Percentiles rank a stretch among this genome's conserved stretches.
These are phyloP conservation scores for Zygnema circumcarinatum DNA, from an alignment of 139 green algal species.

Conservation along the genomic window DNA sequence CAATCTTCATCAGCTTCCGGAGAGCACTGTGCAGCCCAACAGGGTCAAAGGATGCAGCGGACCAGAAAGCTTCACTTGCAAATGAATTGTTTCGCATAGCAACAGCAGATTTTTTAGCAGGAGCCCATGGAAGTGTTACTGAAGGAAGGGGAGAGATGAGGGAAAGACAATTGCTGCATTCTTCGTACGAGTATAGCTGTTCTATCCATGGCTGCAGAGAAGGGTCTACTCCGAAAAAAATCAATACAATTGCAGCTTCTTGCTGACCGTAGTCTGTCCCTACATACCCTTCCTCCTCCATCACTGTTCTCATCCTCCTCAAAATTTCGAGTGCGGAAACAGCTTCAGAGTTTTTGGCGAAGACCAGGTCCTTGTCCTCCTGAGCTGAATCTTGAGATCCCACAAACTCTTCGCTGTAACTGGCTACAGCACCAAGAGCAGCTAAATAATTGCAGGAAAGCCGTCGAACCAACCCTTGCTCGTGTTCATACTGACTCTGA, in stretches of 20 bases:
- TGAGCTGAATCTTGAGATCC: too few relatives aligned
- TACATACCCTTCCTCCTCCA: conserved; percentile 5
- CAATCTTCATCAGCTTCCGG: neutral
- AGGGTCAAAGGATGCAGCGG: neutral
- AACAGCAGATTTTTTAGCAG: neutral
- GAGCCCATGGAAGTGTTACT: neutral
- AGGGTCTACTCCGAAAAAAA: neutral
- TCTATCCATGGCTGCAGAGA: neutral
- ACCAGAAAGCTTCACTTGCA: neutral
- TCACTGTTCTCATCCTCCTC: conserved; percentile 8
- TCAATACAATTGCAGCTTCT: neutral
- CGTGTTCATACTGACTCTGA: neutral
- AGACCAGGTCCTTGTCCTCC: too few relatives aligned
- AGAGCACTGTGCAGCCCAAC: neutral
- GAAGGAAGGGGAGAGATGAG: neutral
- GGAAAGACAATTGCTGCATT: neutral
- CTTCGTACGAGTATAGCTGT: neutral
- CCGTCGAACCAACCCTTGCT: neutral
- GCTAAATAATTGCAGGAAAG: neutral
- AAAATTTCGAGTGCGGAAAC: too few relatives aligned
- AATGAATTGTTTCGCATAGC: neutral
- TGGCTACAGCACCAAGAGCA: neutral
- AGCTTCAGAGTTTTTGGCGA: too few relatives aligned
- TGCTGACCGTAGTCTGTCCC: neutral
- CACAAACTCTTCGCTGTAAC: too few relatives aligned